Base-by-base conservation (phyloP, 768 basidiomycete species). In the Naganishia friedmannii region DNA sequence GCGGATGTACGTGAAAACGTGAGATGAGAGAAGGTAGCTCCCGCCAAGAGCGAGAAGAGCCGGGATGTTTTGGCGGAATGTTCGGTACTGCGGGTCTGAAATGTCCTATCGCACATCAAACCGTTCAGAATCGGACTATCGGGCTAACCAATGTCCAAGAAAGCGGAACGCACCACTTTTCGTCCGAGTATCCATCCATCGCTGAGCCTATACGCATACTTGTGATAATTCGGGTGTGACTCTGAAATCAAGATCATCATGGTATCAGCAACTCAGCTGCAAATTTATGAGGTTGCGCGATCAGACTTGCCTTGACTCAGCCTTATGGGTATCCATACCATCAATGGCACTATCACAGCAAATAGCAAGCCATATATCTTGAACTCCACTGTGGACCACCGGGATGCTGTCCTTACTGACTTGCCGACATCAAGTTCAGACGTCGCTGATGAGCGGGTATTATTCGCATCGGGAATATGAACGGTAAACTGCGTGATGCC, bases 11-110 rank as follows among this genome's bases (percentile, higher is more conserved):
- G 9, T 28, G 8, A 82, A 54, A 75, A 87, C 79, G 60, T 87
- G 85, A 78, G 90, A 89, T 13, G 86, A 84, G 21, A 89, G 81
- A 23, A 93, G 82, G 77, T 89, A 90, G n/a, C 84, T 74, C 31
- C 82, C 69, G 19, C 83, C 82, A 32, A 90, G 83, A 51, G 78
- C 51, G 45, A 84, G 75, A 4, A 98, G 85, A 6, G 88, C 79
- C 6, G 88, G 86, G 55, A 97, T 77, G 77, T 93, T 91, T 74
- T 85, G 84, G 46, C 96, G 87, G 81, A 99, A 96, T 3, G 88
- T 86, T 29, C 89, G 89, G 78, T 93, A 97, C 83, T 98, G 96
- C 0, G 85, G 83, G 76, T 98, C 96, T 72, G 91, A 92, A 77
- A 89, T 91, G 80, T 99, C 96, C 95, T 97, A 73, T 28, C 19